A percentile compares a stretch with the other conserved stretches of the same genome.
These are phyloP conservation scores for Durio zibethinus DNA, from an alignment of 345 rosid species.

Conservation along the genomic window DNA sequence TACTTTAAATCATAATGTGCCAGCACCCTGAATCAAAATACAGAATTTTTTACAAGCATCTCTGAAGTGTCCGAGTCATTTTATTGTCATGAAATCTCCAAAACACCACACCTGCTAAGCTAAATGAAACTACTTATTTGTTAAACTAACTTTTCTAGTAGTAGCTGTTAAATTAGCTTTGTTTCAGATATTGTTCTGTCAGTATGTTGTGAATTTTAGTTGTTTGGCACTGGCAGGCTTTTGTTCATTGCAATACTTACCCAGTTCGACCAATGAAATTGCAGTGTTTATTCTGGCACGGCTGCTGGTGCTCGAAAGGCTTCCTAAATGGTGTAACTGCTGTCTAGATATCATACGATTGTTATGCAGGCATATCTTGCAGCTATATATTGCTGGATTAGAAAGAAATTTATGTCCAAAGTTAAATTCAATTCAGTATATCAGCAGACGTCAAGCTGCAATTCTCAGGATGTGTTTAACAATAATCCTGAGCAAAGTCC, in stretches of 20 bases:
- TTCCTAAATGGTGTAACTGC: constrained; percentile 68
- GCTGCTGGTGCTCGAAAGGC: constrained; percentile 90
- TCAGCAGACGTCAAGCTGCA: neutral
- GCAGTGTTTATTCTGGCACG: constrained; percentile 81
- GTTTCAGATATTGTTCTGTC: neutral
- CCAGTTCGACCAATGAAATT: constrained; percentile 12
- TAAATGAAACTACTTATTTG: neutral
- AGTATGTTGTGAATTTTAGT: neutral
- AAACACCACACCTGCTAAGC: no score
- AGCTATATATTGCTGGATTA: neutral
- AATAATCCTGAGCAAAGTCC: no score
- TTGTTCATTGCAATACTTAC: neutral
- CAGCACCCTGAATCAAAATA: neutral
- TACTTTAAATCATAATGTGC: neutral
- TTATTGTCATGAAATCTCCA: no score
- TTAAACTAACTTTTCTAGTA: neutral
- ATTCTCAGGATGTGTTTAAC: neutral
- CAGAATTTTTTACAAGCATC: neutral
- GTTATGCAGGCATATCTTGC: constrained; percentile 32
- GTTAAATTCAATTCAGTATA: neutral
- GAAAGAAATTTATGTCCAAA: neutral
- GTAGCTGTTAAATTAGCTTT: neutral
- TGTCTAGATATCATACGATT: constrained; percentile 63
- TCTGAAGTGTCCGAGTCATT: no score
- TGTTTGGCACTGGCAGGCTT: neutral